Evolutionary conservation across 192 early-diverging fungal genomes (phyloP).

Genomic region (Backusella tarrabulga): DNA sequence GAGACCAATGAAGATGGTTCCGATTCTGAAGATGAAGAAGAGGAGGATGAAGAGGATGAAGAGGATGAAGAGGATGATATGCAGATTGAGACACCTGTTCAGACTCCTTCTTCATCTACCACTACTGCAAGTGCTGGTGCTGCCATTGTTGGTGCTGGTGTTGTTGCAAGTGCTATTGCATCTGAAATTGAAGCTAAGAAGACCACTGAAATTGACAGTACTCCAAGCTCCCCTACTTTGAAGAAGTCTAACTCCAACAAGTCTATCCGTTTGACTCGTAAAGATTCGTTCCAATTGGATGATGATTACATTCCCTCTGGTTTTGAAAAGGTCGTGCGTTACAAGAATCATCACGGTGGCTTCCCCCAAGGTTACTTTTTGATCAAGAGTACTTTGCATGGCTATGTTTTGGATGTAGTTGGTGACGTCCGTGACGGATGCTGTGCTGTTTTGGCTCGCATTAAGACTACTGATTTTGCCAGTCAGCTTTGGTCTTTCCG

Average conservation of each 20-base stretch:
- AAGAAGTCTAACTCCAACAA: slow-evolving; percentile 12
- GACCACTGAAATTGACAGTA: neutral
- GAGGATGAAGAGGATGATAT: neutral
- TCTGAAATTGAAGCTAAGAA: neutral
- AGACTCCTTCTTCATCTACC: slow-evolving; percentile 2
- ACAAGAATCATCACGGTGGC: slow-evolving; percentile 18
- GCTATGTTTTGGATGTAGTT: slow-evolving; percentile 31
- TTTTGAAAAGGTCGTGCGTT: slow-evolving; percentile 28
- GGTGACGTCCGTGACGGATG: slow-evolving; percentile 4
- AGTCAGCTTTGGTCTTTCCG: slow-evolving; percentile 31
- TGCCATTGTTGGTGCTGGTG: neutral
- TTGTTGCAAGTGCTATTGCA: neutral
- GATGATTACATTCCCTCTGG: slow-evolving; percentile 27
- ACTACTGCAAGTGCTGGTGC: neutral
- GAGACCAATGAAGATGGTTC: neutral
- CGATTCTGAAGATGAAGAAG: slow-evolving; percentile 4
- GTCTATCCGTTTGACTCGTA: neutral
- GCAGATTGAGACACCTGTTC: neutral
- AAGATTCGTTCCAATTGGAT: slow-evolving; percentile 19
- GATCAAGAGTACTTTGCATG: slow-evolving; percentile 35
- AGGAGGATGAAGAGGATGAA: neutral
- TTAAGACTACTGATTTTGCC: slow-evolving; percentile 28
- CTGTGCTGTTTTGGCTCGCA: slow-evolving; percentile 13
- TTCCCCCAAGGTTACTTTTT: slow-evolving; percentile 34
- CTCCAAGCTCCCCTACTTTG: neutral